Conservation (phyloP, 441 rosid genomes). For the Syzygium malaccense region DNA sequence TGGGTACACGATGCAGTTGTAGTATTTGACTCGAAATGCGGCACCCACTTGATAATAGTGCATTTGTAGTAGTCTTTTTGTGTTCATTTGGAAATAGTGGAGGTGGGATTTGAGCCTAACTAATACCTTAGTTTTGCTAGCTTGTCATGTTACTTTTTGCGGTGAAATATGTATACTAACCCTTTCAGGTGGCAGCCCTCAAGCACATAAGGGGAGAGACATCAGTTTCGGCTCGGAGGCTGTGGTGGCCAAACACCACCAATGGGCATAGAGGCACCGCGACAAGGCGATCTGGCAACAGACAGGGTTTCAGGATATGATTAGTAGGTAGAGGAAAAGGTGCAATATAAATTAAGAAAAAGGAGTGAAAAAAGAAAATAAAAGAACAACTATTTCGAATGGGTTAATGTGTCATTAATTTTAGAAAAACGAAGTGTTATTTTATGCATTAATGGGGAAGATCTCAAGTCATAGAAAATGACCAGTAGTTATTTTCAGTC, state of each 20-base stretch:
- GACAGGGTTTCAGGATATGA: neutral
- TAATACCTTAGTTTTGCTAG: neutral
- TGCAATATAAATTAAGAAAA: neutral
- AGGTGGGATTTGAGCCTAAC: neutral
- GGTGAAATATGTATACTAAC: neutral
- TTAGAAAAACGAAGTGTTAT: neutral
- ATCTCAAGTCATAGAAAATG: neutral
- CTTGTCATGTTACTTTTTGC: fast-evolving
- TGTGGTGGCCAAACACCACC: neutral
- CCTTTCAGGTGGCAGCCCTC: neutral
- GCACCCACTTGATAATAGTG: neutral
- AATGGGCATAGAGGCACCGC: neutral
- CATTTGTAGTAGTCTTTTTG: neutral
- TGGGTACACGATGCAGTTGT: too few relatives aligned
- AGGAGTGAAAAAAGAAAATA: neutral
- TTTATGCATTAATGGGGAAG: neutral
- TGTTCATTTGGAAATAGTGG: neutral
- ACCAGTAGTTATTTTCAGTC: neutral
- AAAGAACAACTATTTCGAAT: neutral
- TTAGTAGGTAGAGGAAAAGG: neutral
- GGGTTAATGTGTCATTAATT: neutral
- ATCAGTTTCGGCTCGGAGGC: neutral
- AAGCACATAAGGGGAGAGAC: neutral
- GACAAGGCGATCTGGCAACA: neutral
- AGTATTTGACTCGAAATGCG: neutral